Evolutionary conservation across 768 basidiomycete species (phyloP).

Genomic region (Tulasnella sp.): DNA sequence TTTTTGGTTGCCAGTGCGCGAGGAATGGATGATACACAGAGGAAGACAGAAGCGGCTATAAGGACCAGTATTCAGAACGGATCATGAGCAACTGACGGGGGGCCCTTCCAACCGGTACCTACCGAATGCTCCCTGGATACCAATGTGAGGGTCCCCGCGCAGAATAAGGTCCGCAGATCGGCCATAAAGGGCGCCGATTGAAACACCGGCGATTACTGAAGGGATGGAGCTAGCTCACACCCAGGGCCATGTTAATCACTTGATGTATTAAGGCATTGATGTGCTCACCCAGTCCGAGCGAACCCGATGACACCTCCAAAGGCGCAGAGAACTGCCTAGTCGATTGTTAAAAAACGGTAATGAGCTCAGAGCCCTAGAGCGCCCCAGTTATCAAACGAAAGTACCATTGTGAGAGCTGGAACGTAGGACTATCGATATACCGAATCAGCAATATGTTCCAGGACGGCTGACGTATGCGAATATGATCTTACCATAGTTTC

Average conservation of each 20-base stretch:
- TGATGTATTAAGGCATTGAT: constrained; percentile 26
- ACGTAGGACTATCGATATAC: not conserved
- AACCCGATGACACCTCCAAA: constrained; percentile 60
- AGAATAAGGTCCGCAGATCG: constrained; percentile 72
- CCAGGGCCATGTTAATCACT: constrained; percentile 34
- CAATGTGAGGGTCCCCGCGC: constrained; percentile 54
- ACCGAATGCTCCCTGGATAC: constrained; percentile 74
- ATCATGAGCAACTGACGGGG: constrained; percentile 26
- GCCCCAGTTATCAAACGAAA: not conserved
- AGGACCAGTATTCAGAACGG: too few species aligned
- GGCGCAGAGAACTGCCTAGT: constrained; percentile 47
- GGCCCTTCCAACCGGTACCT: constrained; percentile 17
- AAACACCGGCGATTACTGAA: constrained; percentile 70
- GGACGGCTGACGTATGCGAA: not conserved
- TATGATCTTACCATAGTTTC: not conserved
- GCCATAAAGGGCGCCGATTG: constrained; percentile 65
- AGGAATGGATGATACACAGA: constrained; percentile 66
- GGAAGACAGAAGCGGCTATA: constrained; percentile 60
- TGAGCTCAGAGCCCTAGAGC: not conserved
- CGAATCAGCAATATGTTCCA: not conserved
- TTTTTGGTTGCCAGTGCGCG: constrained; percentile 52
- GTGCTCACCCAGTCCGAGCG: constrained; percentile 4
- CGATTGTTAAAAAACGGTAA: not conserved
- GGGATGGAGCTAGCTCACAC: constrained; percentile 64
- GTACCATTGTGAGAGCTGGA: not conserved